Conservation (phyloP, 495 filamentous ascomycete species). For the Aspergillus saccharolyticus region DNA sequence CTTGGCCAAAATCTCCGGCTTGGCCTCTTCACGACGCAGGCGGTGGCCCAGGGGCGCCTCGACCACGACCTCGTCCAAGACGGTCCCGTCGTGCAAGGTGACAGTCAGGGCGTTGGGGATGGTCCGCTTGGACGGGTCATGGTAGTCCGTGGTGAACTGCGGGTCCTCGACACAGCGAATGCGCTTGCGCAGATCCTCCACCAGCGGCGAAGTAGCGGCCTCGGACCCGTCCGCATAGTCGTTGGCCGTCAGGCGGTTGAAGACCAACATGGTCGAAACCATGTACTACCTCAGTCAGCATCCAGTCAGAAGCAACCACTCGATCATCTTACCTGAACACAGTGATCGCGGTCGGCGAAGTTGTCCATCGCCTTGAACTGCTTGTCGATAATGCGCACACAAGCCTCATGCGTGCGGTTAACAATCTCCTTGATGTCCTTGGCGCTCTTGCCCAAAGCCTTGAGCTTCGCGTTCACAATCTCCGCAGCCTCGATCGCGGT, state of each 20-base stretch:
- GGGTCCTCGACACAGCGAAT: conserved; percentile 95
- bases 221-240: conserved; percentile 92
- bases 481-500: conserved; percentile 94
- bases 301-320: background rate
- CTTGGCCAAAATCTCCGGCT: conserved; percentile 91
- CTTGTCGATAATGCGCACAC: conserved; percentile 98
- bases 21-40: conserved; percentile 88
- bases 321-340: conserved; percentile 62
- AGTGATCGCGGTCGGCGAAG: conserved; percentile 98
- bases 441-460: conserved; percentile 80
- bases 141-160: conserved; percentile 90
- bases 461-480: conserved; percentile 76
- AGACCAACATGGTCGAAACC: conserved; percentile 91
- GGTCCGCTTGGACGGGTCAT: conserved; percentile 83
- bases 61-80: conserved; percentile 84
- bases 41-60: conserved; percentile 94
- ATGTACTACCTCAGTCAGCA: conserved; percentile 60
- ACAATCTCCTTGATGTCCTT: conserved; percentile 90
- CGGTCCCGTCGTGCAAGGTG: conserved; percentile 90
- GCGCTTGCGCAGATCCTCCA: conserved; percentile 83
- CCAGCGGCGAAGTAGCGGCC: conserved; percentile 81
- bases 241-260: conserved; percentile 80
- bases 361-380: conserved; percentile 99
- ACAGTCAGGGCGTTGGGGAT: conserved; percentile 96
- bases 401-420: conserved; percentile 96